Conservation (phyloP, 2,329 filamentous ascomycete species). For the Gremmenia infestans region DNA sequence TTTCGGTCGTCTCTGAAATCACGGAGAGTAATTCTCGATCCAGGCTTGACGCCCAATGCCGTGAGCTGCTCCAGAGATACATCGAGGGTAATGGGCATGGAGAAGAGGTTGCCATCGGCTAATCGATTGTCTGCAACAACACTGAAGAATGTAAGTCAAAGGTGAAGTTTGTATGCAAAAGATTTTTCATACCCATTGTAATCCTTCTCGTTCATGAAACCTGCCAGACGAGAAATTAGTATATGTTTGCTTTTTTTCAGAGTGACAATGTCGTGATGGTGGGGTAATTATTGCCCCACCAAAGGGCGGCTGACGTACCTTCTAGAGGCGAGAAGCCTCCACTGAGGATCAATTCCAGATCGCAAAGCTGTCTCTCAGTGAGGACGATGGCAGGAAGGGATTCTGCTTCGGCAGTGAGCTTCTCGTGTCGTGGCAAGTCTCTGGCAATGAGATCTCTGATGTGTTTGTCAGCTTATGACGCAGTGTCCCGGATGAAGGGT, state of each 20-base stretch:
- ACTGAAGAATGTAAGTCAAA: constrained; percentile 43
- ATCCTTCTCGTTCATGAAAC: constrained; percentile 96
- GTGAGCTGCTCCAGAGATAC: constrained; percentile 71
- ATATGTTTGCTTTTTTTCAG: constrained; percentile 9
- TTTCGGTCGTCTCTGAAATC: constrained; percentile 96
- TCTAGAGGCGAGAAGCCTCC: constrained; percentile 97
- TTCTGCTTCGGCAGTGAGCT: constrained; percentile 82
- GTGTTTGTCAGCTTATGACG: constrained; percentile 8
- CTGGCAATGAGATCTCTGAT: constrained; percentile 76
- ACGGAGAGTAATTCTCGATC: constrained; percentile 78
- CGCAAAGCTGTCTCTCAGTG: constrained; percentile 91
- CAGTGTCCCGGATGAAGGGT: not conserved
- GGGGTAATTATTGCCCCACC: constrained; percentile 23
- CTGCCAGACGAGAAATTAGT: constrained; percentile 41
- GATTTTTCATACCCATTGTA: constrained; percentile 73
- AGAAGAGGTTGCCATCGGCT: constrained; percentile 83
- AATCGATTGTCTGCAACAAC: constrained; percentile 88
- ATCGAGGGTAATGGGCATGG: constrained; percentile 95
- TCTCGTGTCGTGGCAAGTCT: constrained; percentile 74
- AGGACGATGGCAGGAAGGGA: constrained; percentile 77
- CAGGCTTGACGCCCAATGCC: constrained; percentile 68
- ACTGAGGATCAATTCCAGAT: constrained; percentile 94
- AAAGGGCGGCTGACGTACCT: constrained; percentile 51
- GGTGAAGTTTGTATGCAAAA: not conserved
- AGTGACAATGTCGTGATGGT: constrained; percentile 5